Base-by-base conservation (phyloP, 495 filamentous ascomycete genomes). In the Penicillium macrosclerotiorum region DNA sequence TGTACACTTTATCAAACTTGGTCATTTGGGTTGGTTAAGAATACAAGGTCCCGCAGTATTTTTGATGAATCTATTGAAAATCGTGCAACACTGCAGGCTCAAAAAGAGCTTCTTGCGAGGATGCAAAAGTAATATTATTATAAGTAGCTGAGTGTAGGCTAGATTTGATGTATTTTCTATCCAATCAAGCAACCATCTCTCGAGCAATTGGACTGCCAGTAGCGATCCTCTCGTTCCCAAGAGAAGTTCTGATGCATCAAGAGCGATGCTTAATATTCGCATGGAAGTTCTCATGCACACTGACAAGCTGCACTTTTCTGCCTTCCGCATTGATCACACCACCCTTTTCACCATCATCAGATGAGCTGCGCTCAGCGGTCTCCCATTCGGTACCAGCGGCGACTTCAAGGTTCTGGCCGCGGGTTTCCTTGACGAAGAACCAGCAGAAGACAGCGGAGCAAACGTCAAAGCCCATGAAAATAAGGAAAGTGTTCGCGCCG, bases 301-400 rank as follows among this genome's bases (percentile, higher is more conserved):
- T 48, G 20, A 58, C 44, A 8, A 58, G 47, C 24, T 58, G 51
- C 12, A 58, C 17, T 24, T 38, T 51, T 37, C 44, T 58, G 23
- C 55, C 51, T 35, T 55, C 44, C 12, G 20, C 25, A 38, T 44
- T 32, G 0, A 54, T 11, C 8, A 54, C 36, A 8, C 38, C 42
- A 17, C 47, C 51, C 36, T 51, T 51, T 29, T 55, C 51, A 12
- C 43, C 47, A 45, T 51, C 51, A 25, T 51, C 51, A 27, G 34
- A 43, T 0, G 51, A 51, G 29, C 25, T 48, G 8, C 51, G 55
- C 17, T 57, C 57, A n/a, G 46, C 57, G 19, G 37, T 42, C 36
- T 60, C 57, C 57, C 57, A 60, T 37, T 60, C 57, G 26, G 57
- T 60, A 30, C 57, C 57, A 23, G 57, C 53, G 12, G 57, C 57